Base-by-base conservation (phyloP, 805 yeast species). In the Spathaspora hagerdaliae region DNA sequence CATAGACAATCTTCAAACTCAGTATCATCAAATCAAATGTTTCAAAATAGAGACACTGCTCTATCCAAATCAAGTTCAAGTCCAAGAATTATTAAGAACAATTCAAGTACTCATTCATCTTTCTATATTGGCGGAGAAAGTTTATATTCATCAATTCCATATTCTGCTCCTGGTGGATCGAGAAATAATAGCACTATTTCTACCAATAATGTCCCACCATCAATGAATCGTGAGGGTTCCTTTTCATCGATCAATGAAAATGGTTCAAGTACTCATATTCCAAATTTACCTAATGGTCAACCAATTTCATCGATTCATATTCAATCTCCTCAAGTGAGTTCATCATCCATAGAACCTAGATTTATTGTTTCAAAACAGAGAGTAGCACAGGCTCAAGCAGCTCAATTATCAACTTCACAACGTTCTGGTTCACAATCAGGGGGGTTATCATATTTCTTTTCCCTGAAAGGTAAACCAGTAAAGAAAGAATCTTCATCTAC, bases 311-410 rank as follows among this genome's bases (percentile, higher is more conserved):
- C 88, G 10, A 83, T 81, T 46, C 80, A 82, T 48, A 80, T 86
- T 45, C 82, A 81, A 44, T 84, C 91, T 0, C 94, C 94, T 3
- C 78, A 75, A 43, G 85, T 85, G 6, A 52, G 53, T 44, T 62
- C 79, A 6, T 65, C 79, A 14, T 75, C 81, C 31, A 82, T 90
- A n/a, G 97, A 89, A 59, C 86, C 95, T 12, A 74, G 96, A 37
- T 89, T 90, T 59, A 81, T 90, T 41, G 85, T 90, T 35, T 86
- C 95, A 9, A 81, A 87, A 56, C 94, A 85, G 49, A 78, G 86
- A 44, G 80, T 83, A 24, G 82, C 75, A 38, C 81, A 69, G 51
- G 77, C 72, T 14, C 80, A 75, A 53, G 78, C 76, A 29, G 63
- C 60, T 5, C 58, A 56, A 19, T 53, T 61, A 35, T 53, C 69